Conservation (phyloP, 805 yeast genomes). For the Candida tibetensis region DNA sequence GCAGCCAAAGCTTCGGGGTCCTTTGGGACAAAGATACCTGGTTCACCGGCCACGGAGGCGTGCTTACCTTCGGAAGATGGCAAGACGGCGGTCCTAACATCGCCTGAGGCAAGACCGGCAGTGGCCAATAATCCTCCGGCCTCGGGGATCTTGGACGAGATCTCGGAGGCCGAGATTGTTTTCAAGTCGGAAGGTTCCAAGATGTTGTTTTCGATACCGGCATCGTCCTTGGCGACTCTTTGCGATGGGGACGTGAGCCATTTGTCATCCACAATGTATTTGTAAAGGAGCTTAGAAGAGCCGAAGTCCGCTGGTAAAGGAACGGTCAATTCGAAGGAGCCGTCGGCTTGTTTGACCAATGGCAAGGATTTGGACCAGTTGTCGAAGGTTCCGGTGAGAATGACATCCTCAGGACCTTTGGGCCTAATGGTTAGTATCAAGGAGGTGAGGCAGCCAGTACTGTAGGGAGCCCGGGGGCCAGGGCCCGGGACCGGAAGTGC, state of each 20-base stretch:
- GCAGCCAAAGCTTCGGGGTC: constrained; percentile 66
- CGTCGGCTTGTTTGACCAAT: constrained; percentile 57
- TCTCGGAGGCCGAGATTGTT: constrained; percentile 6
- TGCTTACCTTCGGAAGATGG: constrained; percentile 45
- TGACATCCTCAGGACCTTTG: constrained; percentile 48
- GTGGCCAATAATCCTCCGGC: constrained; percentile 27
- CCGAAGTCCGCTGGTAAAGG: constrained; percentile 46
- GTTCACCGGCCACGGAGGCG: constrained; percentile 55
- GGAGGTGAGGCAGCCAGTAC: too few species aligned
- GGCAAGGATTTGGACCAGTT: constrained; percentile 61
- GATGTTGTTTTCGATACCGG: constrained; percentile 53
- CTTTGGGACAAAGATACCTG: constrained; percentile 67
- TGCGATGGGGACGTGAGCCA: constrained; percentile 49
- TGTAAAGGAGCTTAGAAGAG: constrained; percentile 44
- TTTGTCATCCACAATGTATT: constrained; percentile 68
- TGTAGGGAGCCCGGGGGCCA: too few species aligned
- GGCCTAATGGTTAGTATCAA: constrained; percentile 31
- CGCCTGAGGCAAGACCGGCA: constrained; percentile 7
- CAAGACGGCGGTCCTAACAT: constrained; percentile 40
- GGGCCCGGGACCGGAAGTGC: not conserved
- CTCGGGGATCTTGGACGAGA: constrained; percentile 29
- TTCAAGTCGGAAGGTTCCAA: constrained; percentile 38
- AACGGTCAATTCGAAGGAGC: constrained; percentile 57
- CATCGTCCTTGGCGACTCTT: constrained; percentile 43
- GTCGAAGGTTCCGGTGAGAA: constrained; percentile 70